phyloP scores from a whole-genome alignment of 1,284 basidiomycete species.

The Clitocybe nebularis region DNA sequence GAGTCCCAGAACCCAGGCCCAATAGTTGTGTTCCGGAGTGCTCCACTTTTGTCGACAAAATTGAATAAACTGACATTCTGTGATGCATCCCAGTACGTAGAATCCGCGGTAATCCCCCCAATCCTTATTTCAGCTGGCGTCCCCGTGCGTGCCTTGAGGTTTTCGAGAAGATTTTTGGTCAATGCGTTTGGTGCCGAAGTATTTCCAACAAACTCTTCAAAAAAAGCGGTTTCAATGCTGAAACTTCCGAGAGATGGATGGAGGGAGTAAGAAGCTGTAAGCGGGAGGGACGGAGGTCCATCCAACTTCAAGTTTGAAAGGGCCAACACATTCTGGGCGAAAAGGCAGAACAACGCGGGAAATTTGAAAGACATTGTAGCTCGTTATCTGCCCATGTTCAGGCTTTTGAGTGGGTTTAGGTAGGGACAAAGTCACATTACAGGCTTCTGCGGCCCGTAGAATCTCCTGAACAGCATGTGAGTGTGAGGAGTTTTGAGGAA shows the following conservation, averaged over 20 bases:
- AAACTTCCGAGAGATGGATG: conserved; percentile 44
- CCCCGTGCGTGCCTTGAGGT: conserved; percentile 40
- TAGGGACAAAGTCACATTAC: not conserved
- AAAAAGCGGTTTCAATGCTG: conserved; percentile 50
- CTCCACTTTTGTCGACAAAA: conserved; percentile 36
- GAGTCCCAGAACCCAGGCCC: conserved; percentile 46
- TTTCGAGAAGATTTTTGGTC: conserved; percentile 39
- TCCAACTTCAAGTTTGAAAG: conserved; percentile 30
- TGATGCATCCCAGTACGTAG: conserved; percentile 41
- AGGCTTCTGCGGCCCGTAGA: not conserved
- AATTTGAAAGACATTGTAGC: conserved; percentile 2
- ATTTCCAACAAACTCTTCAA: conserved; percentile 45
- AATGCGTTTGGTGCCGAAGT: conserved; percentile 35
- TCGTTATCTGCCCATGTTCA: not conserved
- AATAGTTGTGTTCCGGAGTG: conserved; percentile 45
- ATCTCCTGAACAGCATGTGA: not conserved
- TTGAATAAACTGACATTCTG: conserved; percentile 38
- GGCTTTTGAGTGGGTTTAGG: not conserved
- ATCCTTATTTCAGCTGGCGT: conserved; percentile 42
- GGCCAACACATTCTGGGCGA: conserved; percentile 12
- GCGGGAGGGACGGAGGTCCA: conserved; percentile 37
- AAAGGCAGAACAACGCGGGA: not conserved
- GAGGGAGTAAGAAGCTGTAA: conserved; percentile 36
- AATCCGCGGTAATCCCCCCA: conserved; percentile 50
- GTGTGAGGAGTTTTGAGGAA: not conserved